These are phyloP conservation scores for Fagopyrum homotropicum DNA, from an alignment of 148 eudicot genomes.

Conservation along the genomic window DNA sequence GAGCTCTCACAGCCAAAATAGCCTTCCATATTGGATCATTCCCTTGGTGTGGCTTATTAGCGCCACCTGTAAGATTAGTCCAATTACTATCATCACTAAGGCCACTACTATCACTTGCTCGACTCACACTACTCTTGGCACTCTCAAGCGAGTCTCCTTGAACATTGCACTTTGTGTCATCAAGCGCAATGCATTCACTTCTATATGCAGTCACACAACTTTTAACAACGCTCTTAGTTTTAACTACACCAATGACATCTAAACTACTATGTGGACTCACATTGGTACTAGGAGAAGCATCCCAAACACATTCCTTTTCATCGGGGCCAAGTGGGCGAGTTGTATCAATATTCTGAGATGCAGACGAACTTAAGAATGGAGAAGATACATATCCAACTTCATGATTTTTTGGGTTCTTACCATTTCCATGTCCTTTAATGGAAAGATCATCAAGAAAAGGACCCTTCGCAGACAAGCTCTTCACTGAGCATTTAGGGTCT, in stretches of 20 bases:
- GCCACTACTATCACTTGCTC: conserved; percentile 85
- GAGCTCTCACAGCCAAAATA: conserved; percentile 55
- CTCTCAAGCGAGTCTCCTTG: conserved; percentile 77
- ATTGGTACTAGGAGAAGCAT: conserved; percentile 80
- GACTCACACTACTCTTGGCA: conserved; percentile 69
- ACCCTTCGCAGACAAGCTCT: conserved; percentile 54
- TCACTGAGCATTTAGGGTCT: conserved; percentile 40
- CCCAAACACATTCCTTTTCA: conserved; percentile 86
- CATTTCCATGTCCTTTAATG: conserved; percentile 36
- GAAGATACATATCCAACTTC: conserved; percentile 31
- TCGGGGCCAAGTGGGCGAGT: conserved; percentile 36
- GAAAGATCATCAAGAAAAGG: conserved; percentile 66
- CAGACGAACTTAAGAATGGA: conserved; percentile 34
- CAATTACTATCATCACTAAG: conserved; percentile 90
- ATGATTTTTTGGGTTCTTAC: conserved; percentile 38
- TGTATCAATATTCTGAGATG: conserved; percentile 42
- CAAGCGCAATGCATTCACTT: conserved; percentile 56
- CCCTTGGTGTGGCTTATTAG: conserved; percentile 86
- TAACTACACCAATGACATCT: conserved; percentile 49
- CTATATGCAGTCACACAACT: conserved; percentile 61
- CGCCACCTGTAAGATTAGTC: conserved; percentile 84
- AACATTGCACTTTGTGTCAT: conserved; percentile 59
- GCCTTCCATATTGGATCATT: conserved; percentile 94
- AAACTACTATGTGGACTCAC: conserved; percentile 81
- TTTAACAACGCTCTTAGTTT: conserved; percentile 72